phyloP scores from a whole-genome alignment of 148 eudicot species.

The Silene conica region DNA sequence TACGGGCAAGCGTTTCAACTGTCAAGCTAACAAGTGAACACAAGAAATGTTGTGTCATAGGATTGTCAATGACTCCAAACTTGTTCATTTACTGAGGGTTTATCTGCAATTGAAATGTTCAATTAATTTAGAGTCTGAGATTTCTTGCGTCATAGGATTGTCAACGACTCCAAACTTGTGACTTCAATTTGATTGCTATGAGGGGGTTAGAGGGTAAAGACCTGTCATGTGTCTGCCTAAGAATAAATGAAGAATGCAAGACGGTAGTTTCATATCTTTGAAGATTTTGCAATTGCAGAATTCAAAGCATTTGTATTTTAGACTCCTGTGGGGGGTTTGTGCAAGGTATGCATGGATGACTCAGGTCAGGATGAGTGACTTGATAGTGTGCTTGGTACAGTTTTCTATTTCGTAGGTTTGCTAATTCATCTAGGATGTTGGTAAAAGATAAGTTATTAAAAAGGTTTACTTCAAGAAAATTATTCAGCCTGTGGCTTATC shows the following conservation, averaged over 20 bases:
- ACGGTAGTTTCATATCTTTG: neutral
- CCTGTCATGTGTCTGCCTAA: neutral
- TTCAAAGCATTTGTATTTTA: neutral
- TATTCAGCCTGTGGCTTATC: neutral
- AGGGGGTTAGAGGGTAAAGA: neutral
- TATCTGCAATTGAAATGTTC: neutral
- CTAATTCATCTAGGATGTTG: neutral
- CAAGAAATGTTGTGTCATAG: neutral
- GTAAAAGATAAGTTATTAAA: neutral
- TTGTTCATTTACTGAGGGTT: neutral
- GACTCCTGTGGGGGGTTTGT: neutral
- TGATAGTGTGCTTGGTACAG: neutral
- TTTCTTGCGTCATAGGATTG: neutral
- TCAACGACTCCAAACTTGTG: neutral
- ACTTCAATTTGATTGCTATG: neutral
- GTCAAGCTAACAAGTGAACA: conserved; percentile 3
- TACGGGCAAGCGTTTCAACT: neutral
- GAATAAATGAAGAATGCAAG: neutral
- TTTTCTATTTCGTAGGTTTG: neutral
- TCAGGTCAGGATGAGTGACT: neutral
- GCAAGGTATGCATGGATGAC: neutral
- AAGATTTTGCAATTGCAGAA: neutral
- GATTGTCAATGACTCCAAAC: neutral
- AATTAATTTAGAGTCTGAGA: neutral
- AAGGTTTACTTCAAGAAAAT: neutral